A percentile compares a stretch with the other conserved stretches of the same genome.
Evolutionary conservation across 495 filamentous ascomycete genomes (phyloP).

Genomic region (Penicillium simplicissimum): DNA sequence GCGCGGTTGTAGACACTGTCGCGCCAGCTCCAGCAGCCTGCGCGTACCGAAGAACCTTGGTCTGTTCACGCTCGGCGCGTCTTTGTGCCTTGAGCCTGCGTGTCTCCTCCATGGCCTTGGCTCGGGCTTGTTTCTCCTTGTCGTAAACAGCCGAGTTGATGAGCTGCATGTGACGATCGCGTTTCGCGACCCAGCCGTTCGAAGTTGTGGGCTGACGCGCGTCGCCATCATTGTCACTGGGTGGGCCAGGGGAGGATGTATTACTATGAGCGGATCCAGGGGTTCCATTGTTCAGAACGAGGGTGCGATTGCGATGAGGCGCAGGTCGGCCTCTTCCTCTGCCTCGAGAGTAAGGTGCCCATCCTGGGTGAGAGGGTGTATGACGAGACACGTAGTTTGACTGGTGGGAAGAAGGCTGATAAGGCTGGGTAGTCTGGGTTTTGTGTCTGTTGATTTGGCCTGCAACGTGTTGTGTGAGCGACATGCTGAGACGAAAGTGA

Average conservation of each 20-base stretch:
- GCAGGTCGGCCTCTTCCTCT: conserved; percentile 44
- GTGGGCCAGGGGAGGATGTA: conserved; percentile 38
- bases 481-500: conserved; percentile 20
- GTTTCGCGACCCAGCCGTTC: conserved; percentile 73
- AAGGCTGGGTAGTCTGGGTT: conserved; percentile 52
- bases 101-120: conserved; percentile 73
- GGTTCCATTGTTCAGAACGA: conserved; percentile 65
- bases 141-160: conserved; percentile 86
- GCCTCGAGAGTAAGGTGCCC: conserved; percentile 49
- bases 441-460: conserved; percentile 86
- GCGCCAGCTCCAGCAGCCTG: conserved; percentile 44
- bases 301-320: conserved; percentile 67
- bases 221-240: conserved; percentile 37
- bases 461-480: conserved; percentile 37
- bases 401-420: conserved; percentile 28
- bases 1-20: conserved; percentile 33
- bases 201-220: conserved; percentile 29
- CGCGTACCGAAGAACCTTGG: conserved; percentile 48
- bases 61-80: conserved; percentile 65
- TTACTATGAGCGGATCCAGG: conserved; percentile 24
- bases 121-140: conserved; percentile 67
- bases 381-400: conserved; percentile 42
- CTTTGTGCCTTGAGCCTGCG: conserved; percentile 58
- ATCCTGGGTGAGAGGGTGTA: conserved; percentile 46
- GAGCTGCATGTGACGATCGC: conserved; percentile 82